Evolutionary conservation across 371 early-diverging fungal genomes (phyloP), one percentile per base, ranked within the genome.

Genomic region (Mucor mucedo): DNA sequence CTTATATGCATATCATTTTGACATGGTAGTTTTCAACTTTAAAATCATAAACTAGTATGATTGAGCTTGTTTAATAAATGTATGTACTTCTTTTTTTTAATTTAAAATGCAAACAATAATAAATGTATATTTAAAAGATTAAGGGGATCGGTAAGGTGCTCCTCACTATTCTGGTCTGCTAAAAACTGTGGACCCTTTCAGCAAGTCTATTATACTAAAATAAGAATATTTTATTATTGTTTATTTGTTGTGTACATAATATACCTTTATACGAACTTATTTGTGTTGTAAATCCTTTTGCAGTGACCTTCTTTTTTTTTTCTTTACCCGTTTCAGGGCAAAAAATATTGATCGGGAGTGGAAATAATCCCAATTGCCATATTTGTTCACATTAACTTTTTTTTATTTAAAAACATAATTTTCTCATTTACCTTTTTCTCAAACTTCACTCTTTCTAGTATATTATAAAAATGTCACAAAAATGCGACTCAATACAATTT

Each of bases 311-410:
- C n/a, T 48, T 48, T 48, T 28, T n/a, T 45, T 45, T 47, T 30
- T 48, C 27, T 28, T 48, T 16, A 50, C n/a, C 9, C 14, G 30
- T n/a, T 29, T 29, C n/a, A 13, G 28, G 13, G 27, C 13, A 32
- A 30, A 39, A 21, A 29, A 16, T 44, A 65, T 63, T 1, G 8
- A 35, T 35, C 35, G 35, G 35, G 35, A 35, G 35, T 35, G 35
- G 35, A 35, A 35, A 35, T 35, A 35, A 35, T 35, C 21, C 21
- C 35, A 35, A 41, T 55, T 69, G 38, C 71, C 39, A 68, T 64
- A 68, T 68, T 71, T 68, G 60, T 68, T 58, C 71, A 52, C 68
- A 68, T 71, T 63, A 58, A 56, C 52, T 55, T 52, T 44, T 41
- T 41, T 10, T 44, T 35, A 35, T 52, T 28, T n/a, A 52, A 52